Conservation (phyloP, 495 filamentous ascomycete genomes). For the Penicillium steckii region DNA sequence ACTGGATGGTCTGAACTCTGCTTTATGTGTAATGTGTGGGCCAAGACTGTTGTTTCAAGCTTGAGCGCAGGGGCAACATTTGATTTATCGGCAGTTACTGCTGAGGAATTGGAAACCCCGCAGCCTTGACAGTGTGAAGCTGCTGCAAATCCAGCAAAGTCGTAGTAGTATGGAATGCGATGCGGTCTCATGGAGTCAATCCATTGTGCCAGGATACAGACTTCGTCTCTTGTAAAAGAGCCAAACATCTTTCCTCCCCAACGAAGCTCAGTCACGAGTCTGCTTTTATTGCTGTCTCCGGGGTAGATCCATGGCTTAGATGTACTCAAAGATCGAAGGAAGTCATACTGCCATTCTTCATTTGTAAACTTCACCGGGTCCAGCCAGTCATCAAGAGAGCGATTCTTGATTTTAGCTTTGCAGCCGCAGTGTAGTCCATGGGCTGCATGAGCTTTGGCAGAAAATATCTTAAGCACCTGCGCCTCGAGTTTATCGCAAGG, state of each 20-base stretch:
- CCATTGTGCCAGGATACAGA: conserved; percentile 35
- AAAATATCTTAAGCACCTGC: conserved; percentile 26
- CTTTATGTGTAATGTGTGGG: neutral
- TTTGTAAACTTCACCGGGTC: conserved; percentile 19
- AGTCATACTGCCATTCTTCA: conserved; percentile 25
- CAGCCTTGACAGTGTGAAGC: neutral
- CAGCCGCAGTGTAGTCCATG: conserved; percentile 35
- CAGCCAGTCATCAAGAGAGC: conserved; percentile 37
- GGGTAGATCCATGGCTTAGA: conserved; percentile 36
- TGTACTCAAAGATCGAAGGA: conserved; percentile 21
- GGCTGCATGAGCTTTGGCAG: conserved; percentile 28
- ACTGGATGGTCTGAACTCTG: neutral
- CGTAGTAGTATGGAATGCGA: neutral
- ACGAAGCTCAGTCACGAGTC: conserved; percentile 33
- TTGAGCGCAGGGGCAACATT: neutral
- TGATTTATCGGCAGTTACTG: neutral
- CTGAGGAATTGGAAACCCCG: neutral
- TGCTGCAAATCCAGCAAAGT: neutral
- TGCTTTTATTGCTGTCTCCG: conserved; percentile 35
- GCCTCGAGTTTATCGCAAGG: conserved; percentile 1
- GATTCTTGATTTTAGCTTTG: conserved; percentile 29
- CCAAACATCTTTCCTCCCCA: conserved; percentile 52
- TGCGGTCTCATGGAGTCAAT: conserved; percentile 23
- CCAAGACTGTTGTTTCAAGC: neutral
- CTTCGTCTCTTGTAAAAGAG: conserved; percentile 43